These are phyloP conservation scores for Globisporangium sylvaticum DNA, from an alignment of 352 stramenopile genomes.

Conservation along the genomic window DNA sequence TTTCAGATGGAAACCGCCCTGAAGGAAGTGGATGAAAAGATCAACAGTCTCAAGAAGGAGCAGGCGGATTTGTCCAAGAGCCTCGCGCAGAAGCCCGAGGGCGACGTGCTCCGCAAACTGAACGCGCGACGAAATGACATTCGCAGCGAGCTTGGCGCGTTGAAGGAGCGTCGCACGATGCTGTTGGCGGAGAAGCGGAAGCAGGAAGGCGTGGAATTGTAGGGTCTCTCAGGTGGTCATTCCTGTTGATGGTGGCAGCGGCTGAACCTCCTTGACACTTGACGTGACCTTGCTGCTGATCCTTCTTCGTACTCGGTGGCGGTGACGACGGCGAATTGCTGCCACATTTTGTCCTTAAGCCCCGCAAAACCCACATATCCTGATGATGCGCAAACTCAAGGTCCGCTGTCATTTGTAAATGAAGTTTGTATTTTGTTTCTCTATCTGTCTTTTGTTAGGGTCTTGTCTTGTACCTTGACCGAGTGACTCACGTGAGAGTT, in stretches of 20 bases:
- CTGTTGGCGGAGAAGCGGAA: slow-evolving; percentile 77
- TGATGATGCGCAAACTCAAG: neutral
- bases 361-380: neutral
- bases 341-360: neutral
- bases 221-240: slow-evolving; percentile 1
- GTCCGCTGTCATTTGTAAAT: slow-evolving; percentile 2
- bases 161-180: slow-evolving; percentile 82
- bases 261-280: neutral
- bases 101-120: slow-evolving; percentile 76
- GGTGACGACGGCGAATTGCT: neutral
- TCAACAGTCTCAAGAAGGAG: slow-evolving; percentile 78
- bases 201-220: slow-evolving; percentile 56
- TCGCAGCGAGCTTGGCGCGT: slow-evolving; percentile 73
- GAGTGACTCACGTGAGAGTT: too few species aligned
- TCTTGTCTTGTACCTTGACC: neutral
- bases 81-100: slow-evolving; percentile 67
- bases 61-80: slow-evolving; percentile 76
- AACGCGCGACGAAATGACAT: slow-evolving; percentile 83
- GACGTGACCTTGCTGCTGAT: neutral
- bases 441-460: neutral
- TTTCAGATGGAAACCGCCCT: slow-evolving; percentile 69
- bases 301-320: neutral
- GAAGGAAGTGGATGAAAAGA: slow-evolving; percentile 78
- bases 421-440: slow-evolving; percentile 8
- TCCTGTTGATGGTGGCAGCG: neutral